Conservation (phyloP, 2,329 filamentous ascomycete genomes). For the Trichothecium roseum region DNA sequence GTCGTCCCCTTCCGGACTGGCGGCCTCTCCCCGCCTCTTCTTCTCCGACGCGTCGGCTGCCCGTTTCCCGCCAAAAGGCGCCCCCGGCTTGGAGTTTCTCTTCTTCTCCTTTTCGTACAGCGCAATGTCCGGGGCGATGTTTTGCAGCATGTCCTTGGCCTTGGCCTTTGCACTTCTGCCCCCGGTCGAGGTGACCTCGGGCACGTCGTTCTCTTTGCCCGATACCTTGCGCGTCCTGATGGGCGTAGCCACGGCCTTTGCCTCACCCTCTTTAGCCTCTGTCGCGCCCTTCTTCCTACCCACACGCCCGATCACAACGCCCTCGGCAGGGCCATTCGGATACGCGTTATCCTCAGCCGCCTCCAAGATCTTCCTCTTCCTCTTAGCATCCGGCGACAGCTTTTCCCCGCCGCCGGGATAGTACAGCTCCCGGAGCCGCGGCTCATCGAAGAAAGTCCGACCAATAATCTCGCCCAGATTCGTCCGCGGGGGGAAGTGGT, state of each 20-base stretch:
- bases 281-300: constrained; percentile 13
- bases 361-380: constrained; percentile 39
- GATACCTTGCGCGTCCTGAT: constrained; percentile 31
- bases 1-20: constrained; percentile 33
- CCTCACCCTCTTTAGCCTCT: constrained; percentile 7
- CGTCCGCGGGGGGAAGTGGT: constrained; percentile 76
- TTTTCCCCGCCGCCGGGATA: constrained; percentile 49
- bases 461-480: constrained; percentile 91
- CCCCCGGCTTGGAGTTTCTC: constrained; percentile 42
- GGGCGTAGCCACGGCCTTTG: constrained; percentile 24
- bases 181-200: constrained; percentile 53
- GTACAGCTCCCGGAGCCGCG: constrained; percentile 53
- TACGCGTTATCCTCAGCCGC: constrained; percentile 40
- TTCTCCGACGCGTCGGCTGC: constrained; percentile 49
- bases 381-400: constrained; percentile 30
- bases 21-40: constrained; percentile 30
- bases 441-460: constrained; percentile 68
- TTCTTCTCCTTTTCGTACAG: constrained; percentile 92
- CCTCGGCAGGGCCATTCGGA: constrained; percentile 33
- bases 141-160: constrained; percentile 66
- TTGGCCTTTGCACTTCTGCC: constrained; percentile 83
- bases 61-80: constrained; percentile 52
- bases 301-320: constrained; percentile 32
- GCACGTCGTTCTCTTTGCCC: constrained; percentile 78
- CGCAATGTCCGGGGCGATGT: constrained; percentile 72